These are phyloP conservation scores for Psilocybe tampanensis DNA, from an alignment of 768 basidiomycete species.

Conservation along the genomic window DNA sequence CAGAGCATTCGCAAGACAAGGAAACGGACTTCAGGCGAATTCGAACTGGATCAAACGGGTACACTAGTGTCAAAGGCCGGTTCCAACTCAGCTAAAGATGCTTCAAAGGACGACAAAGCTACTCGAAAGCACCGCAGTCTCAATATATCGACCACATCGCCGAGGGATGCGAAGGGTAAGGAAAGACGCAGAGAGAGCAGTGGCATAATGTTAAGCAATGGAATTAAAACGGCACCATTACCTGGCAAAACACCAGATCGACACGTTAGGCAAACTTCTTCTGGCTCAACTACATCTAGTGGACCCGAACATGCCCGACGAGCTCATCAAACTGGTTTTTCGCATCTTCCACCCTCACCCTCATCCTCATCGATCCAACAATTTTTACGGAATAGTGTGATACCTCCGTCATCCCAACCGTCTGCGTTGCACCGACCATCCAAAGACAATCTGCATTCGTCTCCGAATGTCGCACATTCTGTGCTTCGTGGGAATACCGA, in stretches of 20 bases:
- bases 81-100: conserved; percentile 40
- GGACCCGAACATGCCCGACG: conserved; percentile 61
- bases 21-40: conserved; percentile 83
- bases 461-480: conserved; percentile 81
- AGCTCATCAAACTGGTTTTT: conserved; percentile 75
- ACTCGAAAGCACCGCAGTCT: conserved; percentile 75
- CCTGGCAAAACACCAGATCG: conserved; percentile 36
- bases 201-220: conserved; percentile 43
- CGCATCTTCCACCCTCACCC: conserved; percentile 88
- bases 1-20: conserved; percentile 56
- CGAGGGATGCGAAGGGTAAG: conserved; percentile 49
- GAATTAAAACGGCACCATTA: conserved; percentile 33
- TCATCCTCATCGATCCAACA: conserved; percentile 90
- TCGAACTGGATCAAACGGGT: conserved; percentile 76
- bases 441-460: conserved; percentile 45
- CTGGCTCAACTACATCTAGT: conserved; percentile 68
- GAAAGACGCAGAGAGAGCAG: conserved; percentile 59
- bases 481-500: conserved; percentile 86
- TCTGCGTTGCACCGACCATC: conserved; percentile 42
- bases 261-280: conserved; percentile 70
- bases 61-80: conserved; percentile 52
- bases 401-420: conserved; percentile 39
- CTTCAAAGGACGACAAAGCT: conserved; percentile 54
- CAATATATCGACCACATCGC: conserved; percentile 45
- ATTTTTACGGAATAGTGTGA: conserved; percentile 63